Base-by-base conservation (phyloP, 2,329 filamentous ascomycete species). In the Pseudocercospora ulei region DNA sequence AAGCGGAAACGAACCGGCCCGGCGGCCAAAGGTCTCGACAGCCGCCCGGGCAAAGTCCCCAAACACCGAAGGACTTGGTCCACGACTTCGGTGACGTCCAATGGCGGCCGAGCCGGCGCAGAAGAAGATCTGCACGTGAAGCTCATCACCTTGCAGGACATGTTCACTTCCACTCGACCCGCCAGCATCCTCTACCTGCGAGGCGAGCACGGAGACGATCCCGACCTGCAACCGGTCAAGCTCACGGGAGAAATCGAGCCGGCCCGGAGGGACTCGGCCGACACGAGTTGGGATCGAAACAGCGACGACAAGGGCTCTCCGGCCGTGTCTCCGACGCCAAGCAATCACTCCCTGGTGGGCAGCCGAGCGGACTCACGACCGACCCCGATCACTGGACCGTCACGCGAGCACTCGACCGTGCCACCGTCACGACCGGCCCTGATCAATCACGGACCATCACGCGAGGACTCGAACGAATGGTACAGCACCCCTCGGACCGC, bases 31-130 rank as follows among this genome's bases (percentile, higher is more conserved):
- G 65, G 51, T 62, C 66, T 56, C 64, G 78, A 59, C 69, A 56
- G 60, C 28, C 52, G 83, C 39, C 78, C 81, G 2, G 81, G 81
- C n/a, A 94, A 94, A 60, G 75, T 82, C 1, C 74, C 76, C 14
- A 94, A 94, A 62, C 86, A 95, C 64, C 92, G 93, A 63, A 72
- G 88, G 43, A 93, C 86, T 0, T 95, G 87, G 86, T 95, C 88
- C 6, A 84, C 93, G 72, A 87, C 85, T 14, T 95, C 88, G 4
- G 65, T 65, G 19, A 64, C 62, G 22, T 67, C 69, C 4, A 53
- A 57, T 27, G 61, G 59, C 35, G 57, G 67, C 30, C 60, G 65
- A 27, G 57, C 60, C 8, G 60, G 65, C 30, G 65, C 66, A 2
- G 68, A 71, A 56, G 83, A 90, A 53, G 84, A 90, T 54, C 61